A percentile compares a stretch with the other conserved stretches of the same genome.
Evolutionary conservation across 179 eudicot species (phyloP).

Genomic region (Sideroxylon spinosum): DNA sequence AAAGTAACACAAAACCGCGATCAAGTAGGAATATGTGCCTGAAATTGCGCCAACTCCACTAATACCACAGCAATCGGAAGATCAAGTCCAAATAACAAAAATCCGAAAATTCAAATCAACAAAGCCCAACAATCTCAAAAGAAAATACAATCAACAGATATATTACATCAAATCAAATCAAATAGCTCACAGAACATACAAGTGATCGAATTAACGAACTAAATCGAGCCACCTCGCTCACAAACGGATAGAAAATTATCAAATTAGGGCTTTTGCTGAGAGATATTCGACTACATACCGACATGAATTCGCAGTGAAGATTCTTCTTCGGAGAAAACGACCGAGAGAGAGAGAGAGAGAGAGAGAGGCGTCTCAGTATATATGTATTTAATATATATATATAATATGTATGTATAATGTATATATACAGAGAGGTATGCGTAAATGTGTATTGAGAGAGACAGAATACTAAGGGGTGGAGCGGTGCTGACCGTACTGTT

Average conservation of each 20-base stretch:
- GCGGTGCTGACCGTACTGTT: neutral
- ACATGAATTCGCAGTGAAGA: constrained; percentile 13
- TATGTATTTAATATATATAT: neutral
- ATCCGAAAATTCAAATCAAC: neutral
- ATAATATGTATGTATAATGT: neutral
- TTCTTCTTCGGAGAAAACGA: neutral
- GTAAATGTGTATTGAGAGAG: no score
- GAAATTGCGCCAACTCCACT: neutral
- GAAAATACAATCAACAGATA: neutral
- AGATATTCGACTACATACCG: constrained; percentile 15
- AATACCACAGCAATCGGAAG: neutral
- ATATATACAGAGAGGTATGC: neutral
- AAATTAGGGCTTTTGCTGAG: neutral
- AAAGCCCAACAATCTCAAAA: neutral
- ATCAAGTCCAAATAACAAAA: constrained; percentile 7
- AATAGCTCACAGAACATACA: neutral
- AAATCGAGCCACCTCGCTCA: neutral
- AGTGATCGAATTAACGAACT: neutral
- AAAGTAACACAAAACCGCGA: neutral
- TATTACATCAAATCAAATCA: neutral
- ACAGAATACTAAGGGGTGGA: no score
- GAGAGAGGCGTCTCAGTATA: neutral
- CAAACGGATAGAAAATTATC: neutral
- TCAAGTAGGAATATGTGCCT: neutral
- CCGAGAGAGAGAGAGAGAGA: neutral